Percentiles rank a stretch among this genome's conserved stretches.
phyloP scores from a whole-genome alignment of 352 stramenopile species.

The Globisporangium uncinulatum region DNA sequence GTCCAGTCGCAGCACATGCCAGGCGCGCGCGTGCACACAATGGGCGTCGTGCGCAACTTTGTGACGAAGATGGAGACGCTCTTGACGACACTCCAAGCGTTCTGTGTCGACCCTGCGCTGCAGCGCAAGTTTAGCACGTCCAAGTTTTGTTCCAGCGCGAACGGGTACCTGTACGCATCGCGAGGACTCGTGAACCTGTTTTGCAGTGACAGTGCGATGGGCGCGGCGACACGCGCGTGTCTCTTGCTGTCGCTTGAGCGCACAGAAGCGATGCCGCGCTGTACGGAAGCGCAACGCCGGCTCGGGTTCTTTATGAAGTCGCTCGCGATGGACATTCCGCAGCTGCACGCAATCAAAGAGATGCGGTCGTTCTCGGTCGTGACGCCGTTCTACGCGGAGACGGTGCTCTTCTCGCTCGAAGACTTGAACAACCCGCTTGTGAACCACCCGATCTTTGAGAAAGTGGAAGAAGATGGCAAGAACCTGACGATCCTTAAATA shows the following conservation, averaged over 20 bases:
- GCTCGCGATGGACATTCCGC: conserved; percentile 73
- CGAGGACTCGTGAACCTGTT: conserved; percentile 76
- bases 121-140: conserved; percentile 67
- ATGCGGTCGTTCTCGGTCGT: conserved; percentile 82
- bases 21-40: conserved; percentile 52
- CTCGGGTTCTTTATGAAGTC: conserved; percentile 82
- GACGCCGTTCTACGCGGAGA: conserved; percentile 76
- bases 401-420: conserved; percentile 51
- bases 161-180: conserved; percentile 70
- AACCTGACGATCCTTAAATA: conserved; percentile 84
- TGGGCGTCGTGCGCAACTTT: conserved; percentile 72
- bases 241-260: conserved; percentile 69
- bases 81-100: conserved; percentile 54
- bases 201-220: conserved; percentile 70
- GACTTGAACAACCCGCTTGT: conserved; percentile 64
- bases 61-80: conserved; percentile 76
- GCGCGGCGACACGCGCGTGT: conserved; percentile 64
- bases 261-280: conserved; percentile 61
- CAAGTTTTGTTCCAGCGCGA: conserved; percentile 70
- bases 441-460: conserved; percentile 70
- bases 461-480: conserved; percentile 66
- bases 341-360: conserved; percentile 64
- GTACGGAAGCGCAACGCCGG: conserved; percentile 64
- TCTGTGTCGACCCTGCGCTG: conserved; percentile 57
- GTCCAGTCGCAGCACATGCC: conserved; percentile 63